Evolutionary conservation across 306 rosid species (phyloP).

Genomic region (Dicorynia guianensis): DNA sequence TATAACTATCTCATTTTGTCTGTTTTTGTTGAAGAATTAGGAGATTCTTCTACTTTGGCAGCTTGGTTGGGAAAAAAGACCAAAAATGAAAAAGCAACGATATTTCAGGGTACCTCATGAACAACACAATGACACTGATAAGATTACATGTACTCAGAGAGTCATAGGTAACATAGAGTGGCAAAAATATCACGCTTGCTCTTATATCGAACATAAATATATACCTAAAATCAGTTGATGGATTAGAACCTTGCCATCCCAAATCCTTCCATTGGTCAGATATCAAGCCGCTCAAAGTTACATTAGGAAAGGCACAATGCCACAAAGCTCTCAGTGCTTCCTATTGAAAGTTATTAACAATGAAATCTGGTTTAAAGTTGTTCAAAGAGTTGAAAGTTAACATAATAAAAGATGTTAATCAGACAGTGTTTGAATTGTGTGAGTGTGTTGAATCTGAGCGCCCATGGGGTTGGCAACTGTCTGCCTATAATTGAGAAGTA

Average conservation of each 20-base stretch:
- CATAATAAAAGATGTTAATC: not conserved
- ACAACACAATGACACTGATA: constrained; percentile 13
- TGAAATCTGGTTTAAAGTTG: constrained; percentile 1
- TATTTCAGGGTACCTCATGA: constrained; percentile 1
- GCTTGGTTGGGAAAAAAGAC: too few relatives aligned
- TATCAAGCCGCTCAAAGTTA: constrained; percentile 69
- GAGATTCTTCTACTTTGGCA: not conserved
- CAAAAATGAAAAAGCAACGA: not conserved
- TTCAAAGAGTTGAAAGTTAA: constrained; percentile 8
- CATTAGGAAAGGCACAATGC: constrained; percentile 82
- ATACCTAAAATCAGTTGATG: constrained; percentile 97
- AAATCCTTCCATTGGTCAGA: constrained; percentile 98
- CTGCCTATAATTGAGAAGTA: constrained; percentile 3
- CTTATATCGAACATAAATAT: constrained; percentile 3
- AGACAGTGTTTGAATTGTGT: constrained; percentile 5
- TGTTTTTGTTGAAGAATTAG: not conserved
- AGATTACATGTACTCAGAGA: not conserved
- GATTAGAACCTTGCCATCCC: constrained; percentile 99
- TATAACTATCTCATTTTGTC: constrained; percentile 8
- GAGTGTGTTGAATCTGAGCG: not conserved
- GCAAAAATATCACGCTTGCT: not conserved
- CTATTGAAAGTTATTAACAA: constrained; percentile 50
- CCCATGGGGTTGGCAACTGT: not conserved
- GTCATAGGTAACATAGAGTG: not conserved
- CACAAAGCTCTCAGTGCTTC: constrained; percentile 83